Percentiles rank a stretch among this genome's conserved stretches.
phyloP scores from a whole-genome alignment of 2,329 filamentous ascomycete genomes.

The Cephalotrichum gorgonifer region DNA sequence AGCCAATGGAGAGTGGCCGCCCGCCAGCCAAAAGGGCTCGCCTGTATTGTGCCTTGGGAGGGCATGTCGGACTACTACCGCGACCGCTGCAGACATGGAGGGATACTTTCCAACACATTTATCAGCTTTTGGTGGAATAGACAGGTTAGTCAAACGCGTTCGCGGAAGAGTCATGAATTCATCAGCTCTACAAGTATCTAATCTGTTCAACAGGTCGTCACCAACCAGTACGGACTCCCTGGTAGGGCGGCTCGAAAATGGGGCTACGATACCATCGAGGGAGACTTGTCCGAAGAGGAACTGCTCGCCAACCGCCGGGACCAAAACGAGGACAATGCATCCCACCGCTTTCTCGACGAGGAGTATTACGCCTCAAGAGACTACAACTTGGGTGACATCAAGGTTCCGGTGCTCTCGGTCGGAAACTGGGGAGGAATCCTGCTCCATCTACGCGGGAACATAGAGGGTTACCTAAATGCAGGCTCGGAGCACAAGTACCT shows the following conservation, averaged over 20 bases:
- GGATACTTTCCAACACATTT: slow-evolving; percentile 47
- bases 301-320: slow-evolving; percentile 36
- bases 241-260: slow-evolving; percentile 31
- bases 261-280: slow-evolving; percentile 40
- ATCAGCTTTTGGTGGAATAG: slow-evolving; percentile 56
- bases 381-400: slow-evolving; percentile 53
- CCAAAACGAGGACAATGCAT: slow-evolving; percentile 27
- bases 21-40: slow-evolving; percentile 29
- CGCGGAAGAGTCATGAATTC: too few species aligned
- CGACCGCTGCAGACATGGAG: slow-evolving; percentile 50
- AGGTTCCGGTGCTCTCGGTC: slow-evolving; percentile 56
- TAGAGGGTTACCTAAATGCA: slow-evolving; percentile 53
- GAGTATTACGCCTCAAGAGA: slow-evolving; percentile 32
- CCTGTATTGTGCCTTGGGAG: slow-evolving; percentile 38
- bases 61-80: slow-evolving; percentile 44
- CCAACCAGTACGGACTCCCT: slow-evolving; percentile 53
- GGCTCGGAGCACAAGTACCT: slow-evolving; percentile 60
- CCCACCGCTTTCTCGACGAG: slow-evolving; percentile 45
- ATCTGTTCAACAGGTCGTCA: slow-evolving; percentile 55
- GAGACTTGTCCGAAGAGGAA: slow-evolving; percentile 37
- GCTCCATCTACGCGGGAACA: slow-evolving; percentile 58
- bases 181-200: too few species aligned
- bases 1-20: slow-evolving; percentile 37
- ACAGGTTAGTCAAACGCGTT: slow-evolving; percentile 38
- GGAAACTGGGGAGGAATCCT: slow-evolving; percentile 64